Evolutionary conservation across 345 rosid genomes (phyloP), one percentile per base, ranked within the genome.

Genomic region (Geranium brycei): DNA sequence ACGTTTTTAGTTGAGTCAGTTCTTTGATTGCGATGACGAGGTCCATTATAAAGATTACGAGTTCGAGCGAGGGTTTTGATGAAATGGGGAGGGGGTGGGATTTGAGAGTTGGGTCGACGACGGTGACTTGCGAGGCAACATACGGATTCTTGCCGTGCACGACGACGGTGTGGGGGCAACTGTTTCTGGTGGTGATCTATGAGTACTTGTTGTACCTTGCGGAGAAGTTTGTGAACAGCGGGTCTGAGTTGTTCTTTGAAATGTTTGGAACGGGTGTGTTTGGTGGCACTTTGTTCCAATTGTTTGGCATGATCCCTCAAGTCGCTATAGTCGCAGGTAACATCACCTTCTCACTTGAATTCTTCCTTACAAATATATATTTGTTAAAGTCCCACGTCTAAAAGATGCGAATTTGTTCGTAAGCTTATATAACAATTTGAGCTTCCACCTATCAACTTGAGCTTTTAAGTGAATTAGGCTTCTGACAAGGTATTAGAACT

Each of bases 71-170:
- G 4, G 1, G 67, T 19, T 71, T 76, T 0, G 70, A 73, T 32
- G 58, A 51, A 30, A 47, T 12, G 1, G 69, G 30, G 1, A 30
- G 62, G 38, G 14, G 61, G 31, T 19, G 59, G 10, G 41, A 51
- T 10, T n/a, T 12, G 23, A 56, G 41, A 3, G 64, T 71, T 23
- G 14, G 19, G 17, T 17, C 75, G 3, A 71, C 80, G 3, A 72
- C 65, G 1, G 72, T 79, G 61, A 79, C 76, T 0, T 79, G 82
- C 57, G 76, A 76, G 65, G 69, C 79, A 1, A 74, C 68, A 1
- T 82, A 78, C 32, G 76, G 81, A 11, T 80, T 82, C 81, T 61
- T 82, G 68, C 84, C 87, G 0, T 82, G 84, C 79, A 78, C 84
- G 58, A 69, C 79, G 2, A 60, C 58, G 58, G 57, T 82, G 1